A percentile compares a stretch with the other conserved stretches of the same genome.
These are phyloP conservation scores for Vaccinium corymbosum DNA, from an alignment of 148 eudicot genomes.

Conservation along the genomic window DNA sequence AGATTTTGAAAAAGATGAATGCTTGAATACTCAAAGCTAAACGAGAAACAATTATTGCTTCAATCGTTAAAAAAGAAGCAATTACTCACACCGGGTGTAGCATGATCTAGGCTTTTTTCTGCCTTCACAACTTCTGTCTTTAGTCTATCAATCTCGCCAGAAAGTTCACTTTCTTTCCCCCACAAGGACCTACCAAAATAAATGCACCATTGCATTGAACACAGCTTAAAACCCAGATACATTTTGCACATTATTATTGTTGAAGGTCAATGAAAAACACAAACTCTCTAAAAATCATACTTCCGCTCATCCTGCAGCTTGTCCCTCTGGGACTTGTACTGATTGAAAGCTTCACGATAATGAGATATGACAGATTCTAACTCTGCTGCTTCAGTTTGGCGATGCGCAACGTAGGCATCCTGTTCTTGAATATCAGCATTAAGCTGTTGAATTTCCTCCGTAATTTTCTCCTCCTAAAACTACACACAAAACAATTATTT, in stretches of 20 bases:
- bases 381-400: constrained; percentile 39
- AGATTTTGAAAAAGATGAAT: neutral
- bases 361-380: constrained; percentile 53
- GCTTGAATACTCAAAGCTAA: constrained; percentile 3
- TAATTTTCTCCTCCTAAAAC: constrained; percentile 65
- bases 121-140: constrained; percentile 85
- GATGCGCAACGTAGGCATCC: constrained; percentile 52
- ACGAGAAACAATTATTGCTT: neutral
- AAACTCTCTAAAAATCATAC: constrained; percentile 36
- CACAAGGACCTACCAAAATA: constrained; percentile 62
- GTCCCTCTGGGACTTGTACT: constrained; percentile 68
- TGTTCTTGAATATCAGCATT: constrained; percentile 49
- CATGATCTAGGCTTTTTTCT: constrained; percentile 91
- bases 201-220: constrained; percentile 6
- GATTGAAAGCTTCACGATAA: constrained; percentile 48
- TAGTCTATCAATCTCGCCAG: constrained; percentile 72
- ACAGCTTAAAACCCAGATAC: neutral
- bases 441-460: constrained; percentile 64
- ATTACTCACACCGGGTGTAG: constrained; percentile 91
- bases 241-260: neutral
- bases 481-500: constrained; percentile 3
- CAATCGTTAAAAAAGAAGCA: neutral
- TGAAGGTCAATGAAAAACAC: constrained; percentile 2
- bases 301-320: constrained; percentile 81
- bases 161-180: constrained; percentile 77